Conservation (phyloP, 306 rosid species). For the Pyrus betulifolia region DNA sequence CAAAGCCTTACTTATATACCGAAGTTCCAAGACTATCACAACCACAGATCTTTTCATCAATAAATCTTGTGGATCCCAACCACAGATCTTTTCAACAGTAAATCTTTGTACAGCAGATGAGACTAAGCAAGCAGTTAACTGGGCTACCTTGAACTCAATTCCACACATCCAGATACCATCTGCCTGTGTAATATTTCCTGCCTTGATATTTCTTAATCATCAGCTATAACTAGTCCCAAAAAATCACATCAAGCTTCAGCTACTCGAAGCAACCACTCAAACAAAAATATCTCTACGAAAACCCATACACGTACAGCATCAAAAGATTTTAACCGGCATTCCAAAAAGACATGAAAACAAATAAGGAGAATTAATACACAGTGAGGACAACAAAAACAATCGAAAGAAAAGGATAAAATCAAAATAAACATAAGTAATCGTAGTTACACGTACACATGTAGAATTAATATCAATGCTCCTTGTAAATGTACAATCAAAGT, state of each 20-base stretch:
- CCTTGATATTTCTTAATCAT: slow-evolving; percentile 29
- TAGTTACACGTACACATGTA: background rate
- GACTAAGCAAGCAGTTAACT: slow-evolving; percentile 14
- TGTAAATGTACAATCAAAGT: background rate
- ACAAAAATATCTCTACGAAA: slow-evolving; percentile 31
- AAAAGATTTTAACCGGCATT: slow-evolving; percentile 41
- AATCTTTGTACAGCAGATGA: slow-evolving; percentile 10
- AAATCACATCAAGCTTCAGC: slow-evolving; percentile 30
- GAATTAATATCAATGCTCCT: background rate
- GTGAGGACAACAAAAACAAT: background rate
- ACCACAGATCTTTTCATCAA: background rate
- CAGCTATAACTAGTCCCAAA: slow-evolving; percentile 34
- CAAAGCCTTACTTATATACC: slow-evolving; percentile 19
- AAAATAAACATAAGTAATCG: background rate
- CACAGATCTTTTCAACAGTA: slow-evolving; percentile 12
- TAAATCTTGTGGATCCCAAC: slow-evolving; percentile 15
- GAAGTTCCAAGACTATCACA: slow-evolving; percentile 16
- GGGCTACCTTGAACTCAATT: slow-evolving; percentile 20
- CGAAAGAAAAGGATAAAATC: background rate
- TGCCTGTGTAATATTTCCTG: slow-evolving; percentile 10
- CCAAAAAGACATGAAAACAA: slow-evolving; percentile 31
- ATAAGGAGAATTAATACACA: slow-evolving; percentile 18
- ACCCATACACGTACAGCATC: slow-evolving; percentile 32
- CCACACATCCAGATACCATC: slow-evolving; percentile 33
- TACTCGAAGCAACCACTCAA: slow-evolving; percentile 32